phyloP scores from a whole-genome alignment of 768 basidiomycete species.

The Tricholoma terreum region DNA sequence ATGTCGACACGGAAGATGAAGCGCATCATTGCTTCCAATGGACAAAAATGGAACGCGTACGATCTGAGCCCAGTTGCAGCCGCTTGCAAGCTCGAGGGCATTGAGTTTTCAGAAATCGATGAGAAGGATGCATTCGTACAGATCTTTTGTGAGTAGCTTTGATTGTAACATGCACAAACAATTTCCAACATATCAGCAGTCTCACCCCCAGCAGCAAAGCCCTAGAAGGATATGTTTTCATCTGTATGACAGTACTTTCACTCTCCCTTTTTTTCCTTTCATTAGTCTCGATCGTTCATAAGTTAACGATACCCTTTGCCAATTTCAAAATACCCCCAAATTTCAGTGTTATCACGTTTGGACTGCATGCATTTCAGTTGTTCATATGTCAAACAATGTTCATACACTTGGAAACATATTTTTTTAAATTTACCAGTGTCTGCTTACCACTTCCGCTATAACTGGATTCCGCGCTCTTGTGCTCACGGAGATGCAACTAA shows the following conservation, averaged over 20 bases:
- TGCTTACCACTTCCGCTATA: too few relatives aligned
- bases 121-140: slow-evolving; percentile 11
- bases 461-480: too few relatives aligned
- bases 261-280: too few relatives aligned
- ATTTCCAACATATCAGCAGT: neutral
- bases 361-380: neutral
- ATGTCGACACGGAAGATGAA: slow-evolving; percentile 9
- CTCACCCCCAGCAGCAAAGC: neutral
- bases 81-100: slow-evolving; percentile 7
- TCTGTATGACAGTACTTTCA: neutral
- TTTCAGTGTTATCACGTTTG: neutral
- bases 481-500: too few relatives aligned
- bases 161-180: neutral
- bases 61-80: slow-evolving; percentile 5
- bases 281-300: neutral
- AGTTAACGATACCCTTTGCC: neutral
- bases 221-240: neutral
- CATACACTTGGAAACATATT: neutral
- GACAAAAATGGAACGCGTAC: neutral
- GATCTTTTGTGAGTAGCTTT: slow-evolving; percentile 11
- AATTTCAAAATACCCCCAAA: neutral
- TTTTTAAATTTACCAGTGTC: too few relatives aligned
- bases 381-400: neutral
- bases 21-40: slow-evolving; percentile 4
- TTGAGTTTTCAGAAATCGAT: slow-evolving; percentile 4